These are phyloP conservation scores for Hortaea werneckii DNA, from an alignment of 2,329 filamentous ascomycete species.

Conservation along the genomic window DNA sequence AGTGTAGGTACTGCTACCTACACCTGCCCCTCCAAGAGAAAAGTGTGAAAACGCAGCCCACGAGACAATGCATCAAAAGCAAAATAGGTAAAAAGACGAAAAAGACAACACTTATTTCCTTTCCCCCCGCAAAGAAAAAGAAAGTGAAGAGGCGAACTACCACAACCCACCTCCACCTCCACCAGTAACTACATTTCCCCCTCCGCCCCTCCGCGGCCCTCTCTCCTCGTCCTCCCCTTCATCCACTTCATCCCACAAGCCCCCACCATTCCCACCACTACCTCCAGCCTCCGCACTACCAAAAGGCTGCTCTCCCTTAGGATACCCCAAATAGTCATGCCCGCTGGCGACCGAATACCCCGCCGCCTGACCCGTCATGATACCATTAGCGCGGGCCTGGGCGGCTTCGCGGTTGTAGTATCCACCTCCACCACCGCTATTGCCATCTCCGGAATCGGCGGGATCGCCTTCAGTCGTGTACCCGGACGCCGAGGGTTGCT, in stretches of 20 bases:
- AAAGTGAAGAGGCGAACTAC: too few species aligned
- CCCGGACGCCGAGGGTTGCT: slow-evolving; percentile 5
- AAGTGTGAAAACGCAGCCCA: too few species aligned
- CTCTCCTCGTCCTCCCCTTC: background rate
- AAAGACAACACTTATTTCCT: too few species aligned
- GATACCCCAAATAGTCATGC: slow-evolving; percentile 26
- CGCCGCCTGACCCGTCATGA: slow-evolving; percentile 3
- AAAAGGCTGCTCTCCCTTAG: slow-evolving; percentile 18
- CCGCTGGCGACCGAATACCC: slow-evolving; percentile 25
- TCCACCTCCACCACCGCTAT: background rate
- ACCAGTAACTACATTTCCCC: too few species aligned
- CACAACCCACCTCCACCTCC: too few species aligned
- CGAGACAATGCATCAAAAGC: too few species aligned
- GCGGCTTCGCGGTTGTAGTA: slow-evolving; percentile 1
- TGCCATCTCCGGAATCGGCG: background rate
- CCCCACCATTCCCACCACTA: background rate
- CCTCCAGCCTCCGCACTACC: slow-evolving; percentile 9
- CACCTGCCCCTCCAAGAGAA: too few species aligned
- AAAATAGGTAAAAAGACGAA: too few species aligned
- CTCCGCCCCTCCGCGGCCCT: too few species aligned
- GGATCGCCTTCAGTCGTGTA: slow-evolving; percentile 1
- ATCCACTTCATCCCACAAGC: slow-evolving; percentile 24
- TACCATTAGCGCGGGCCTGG: slow-evolving; percentile 2
- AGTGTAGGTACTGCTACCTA: too few species aligned
- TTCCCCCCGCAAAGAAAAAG: too few species aligned